Percentiles rank a stretch among this genome's conserved stretches.
phyloP scores from a whole-genome alignment of 1,139 yeast genomes.

The Suhomyces bolitotheri region DNA sequence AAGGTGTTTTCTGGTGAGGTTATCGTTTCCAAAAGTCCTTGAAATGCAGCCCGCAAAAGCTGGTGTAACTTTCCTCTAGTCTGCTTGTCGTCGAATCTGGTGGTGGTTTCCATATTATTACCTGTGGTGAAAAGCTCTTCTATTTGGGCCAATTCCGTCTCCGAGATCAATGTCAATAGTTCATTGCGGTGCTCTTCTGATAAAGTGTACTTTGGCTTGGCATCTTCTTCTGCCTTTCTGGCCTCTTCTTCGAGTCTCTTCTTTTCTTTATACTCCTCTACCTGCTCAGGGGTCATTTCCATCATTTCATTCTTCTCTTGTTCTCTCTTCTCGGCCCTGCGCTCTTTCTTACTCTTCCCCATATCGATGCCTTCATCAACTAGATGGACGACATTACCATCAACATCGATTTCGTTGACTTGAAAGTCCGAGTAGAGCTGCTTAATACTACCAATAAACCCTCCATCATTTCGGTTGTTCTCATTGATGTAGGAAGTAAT shows the following conservation, averaged over 20 bases:
- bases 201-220: slow-evolving; percentile 45
- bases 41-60: slow-evolving; percentile 70
- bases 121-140: slow-evolving; percentile 59
- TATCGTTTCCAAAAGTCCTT: slow-evolving; percentile 72
- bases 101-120: slow-evolving; percentile 57
- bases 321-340: slow-evolving; percentile 47
- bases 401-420: slow-evolving; percentile 77
- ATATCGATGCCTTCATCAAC: slow-evolving; percentile 67
- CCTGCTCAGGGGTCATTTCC: slow-evolving; percentile 37
- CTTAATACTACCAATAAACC: slow-evolving; percentile 78
- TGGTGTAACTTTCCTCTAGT: slow-evolving; percentile 77
- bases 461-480: slow-evolving; percentile 43
- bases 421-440: slow-evolving; percentile 93
- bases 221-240: slow-evolving; percentile 24
- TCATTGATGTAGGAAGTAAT: slow-evolving; percentile 66
- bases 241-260: slow-evolving; percentile 26
- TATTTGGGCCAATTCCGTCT: slow-evolving; percentile 55
- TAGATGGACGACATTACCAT: slow-evolving; percentile 74
- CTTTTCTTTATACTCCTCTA: slow-evolving; percentile 33
- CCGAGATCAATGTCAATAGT: slow-evolving; percentile 58
- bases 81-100: slow-evolving; percentile 64
- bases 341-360: slow-evolving; percentile 53
- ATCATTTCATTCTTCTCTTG: slow-evolving; percentile 39
- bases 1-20: slow-evolving; percentile 72
- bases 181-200: slow-evolving; percentile 45